These are phyloP conservation scores for Xylariaceae sp. DNA, from an alignment of 2,329 filamentous ascomycete species.

Conservation along the genomic window DNA sequence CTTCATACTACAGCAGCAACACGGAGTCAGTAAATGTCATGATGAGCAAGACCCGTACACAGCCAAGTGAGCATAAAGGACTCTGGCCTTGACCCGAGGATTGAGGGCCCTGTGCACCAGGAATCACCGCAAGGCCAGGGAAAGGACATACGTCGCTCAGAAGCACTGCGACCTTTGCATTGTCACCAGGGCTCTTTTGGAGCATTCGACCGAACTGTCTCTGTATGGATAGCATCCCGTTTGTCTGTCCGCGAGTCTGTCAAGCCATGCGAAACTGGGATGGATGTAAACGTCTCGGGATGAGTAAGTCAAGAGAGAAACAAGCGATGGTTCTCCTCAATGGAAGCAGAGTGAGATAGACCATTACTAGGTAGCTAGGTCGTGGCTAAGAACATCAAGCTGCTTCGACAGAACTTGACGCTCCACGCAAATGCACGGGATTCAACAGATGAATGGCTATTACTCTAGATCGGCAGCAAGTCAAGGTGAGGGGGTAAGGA, in stretches of 20 bases:
- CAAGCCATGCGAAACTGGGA: background rate
- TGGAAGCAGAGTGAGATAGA: no score
- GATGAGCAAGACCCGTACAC: background rate
- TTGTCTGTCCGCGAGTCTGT: background rate
- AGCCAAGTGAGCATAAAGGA: background rate
- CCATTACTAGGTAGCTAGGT: no score
- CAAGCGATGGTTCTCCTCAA: background rate
- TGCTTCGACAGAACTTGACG: background rate
- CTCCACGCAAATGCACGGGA: background rate
- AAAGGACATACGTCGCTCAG: slow-evolving; percentile 51
- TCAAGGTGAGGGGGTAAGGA: background rate
- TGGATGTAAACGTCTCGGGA: background rate
- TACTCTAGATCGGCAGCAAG: background rate
- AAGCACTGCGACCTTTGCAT: slow-evolving; percentile 68
- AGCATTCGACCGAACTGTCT: slow-evolving; percentile 68
- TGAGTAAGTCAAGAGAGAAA: background rate
- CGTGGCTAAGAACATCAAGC: no score
- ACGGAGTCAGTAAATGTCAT: slow-evolving; percentile 3
- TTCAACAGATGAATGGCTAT: background rate
- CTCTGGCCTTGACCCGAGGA: background rate
- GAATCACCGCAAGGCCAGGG: background rate
- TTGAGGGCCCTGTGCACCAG: background rate
- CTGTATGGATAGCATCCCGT: slow-evolving; percentile 65
- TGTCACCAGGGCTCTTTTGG: slow-evolving; percentile 63
- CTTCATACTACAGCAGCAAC: slow-evolving; percentile 50